Conservation (phyloP, 75 land plant genomes). For the Adiantum capillusveneris region DNA sequence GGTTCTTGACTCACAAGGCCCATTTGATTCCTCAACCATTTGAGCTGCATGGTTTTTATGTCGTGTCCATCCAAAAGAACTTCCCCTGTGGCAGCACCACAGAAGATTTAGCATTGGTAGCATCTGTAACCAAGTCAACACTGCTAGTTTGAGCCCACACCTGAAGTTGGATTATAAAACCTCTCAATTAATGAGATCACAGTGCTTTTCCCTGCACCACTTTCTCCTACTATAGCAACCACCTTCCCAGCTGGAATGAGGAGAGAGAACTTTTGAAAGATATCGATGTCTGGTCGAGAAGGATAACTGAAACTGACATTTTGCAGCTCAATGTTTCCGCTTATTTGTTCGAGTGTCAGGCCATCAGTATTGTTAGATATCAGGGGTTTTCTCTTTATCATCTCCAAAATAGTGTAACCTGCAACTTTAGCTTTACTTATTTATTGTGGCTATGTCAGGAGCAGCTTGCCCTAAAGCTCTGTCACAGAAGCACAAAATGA, state of each 20-base stretch:
- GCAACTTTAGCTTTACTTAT: conserved; percentile 21
- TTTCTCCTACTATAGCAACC: conserved; percentile 87
- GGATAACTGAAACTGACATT: conserved; percentile 89
- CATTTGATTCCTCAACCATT: conserved; percentile 83
- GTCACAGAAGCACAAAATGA: conserved; percentile 4
- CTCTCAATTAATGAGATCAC: conserved; percentile 86
- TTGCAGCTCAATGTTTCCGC: conserved; percentile 79
- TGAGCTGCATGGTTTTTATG: conserved; percentile 54
- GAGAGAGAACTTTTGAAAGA: conserved; percentile 67
- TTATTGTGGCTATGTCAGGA: conserved; percentile 23
- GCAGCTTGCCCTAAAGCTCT: conserved; percentile 36
- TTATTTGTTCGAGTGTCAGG: conserved; percentile 10
- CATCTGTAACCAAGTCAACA: background rate
- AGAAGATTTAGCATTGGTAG: background rate
- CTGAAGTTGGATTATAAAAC: conserved; percentile 89
- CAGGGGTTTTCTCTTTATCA: conserved; percentile 23
- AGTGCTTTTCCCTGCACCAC: conserved; percentile 99
- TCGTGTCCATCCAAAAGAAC: conserved; percentile 63
- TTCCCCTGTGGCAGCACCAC: conserved; percentile 22
- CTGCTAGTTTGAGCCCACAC: conserved; percentile 10
- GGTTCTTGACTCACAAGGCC: conserved; percentile 97
- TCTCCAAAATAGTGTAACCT: conserved; percentile 13
- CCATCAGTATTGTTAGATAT: conserved; percentile 13
- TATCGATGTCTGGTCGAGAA: conserved; percentile 71
- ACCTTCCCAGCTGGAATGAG: conserved; percentile 84